These are phyloP conservation scores for Thielaviopsis ethacetica DNA, from an alignment of 2,329 filamentous ascomycete species.

Conservation along the genomic window DNA sequence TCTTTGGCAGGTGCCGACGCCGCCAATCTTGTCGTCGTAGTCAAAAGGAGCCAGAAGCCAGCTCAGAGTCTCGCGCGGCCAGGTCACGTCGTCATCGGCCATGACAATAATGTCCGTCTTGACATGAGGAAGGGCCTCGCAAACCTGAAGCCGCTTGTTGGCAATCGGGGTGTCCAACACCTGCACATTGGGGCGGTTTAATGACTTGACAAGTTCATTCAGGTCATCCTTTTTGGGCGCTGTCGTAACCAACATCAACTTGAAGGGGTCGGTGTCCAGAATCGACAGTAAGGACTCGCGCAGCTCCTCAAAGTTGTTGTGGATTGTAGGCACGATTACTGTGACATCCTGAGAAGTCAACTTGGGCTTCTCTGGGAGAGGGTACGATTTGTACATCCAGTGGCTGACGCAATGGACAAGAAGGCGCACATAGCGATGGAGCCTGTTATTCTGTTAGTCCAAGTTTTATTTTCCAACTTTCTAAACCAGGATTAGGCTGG, in stretches of 20 bases:
- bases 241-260: conserved; percentile 77
- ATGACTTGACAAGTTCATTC: conserved; percentile 44
- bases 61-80: conserved; percentile 69
- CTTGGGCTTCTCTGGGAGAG: conserved; percentile 64
- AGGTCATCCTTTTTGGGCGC: conserved; percentile 59
- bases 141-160: conserved; percentile 91
- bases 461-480: not conserved
- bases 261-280: conserved; percentile 48
- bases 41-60: conserved; percentile 94
- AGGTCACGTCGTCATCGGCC: conserved; percentile 90
- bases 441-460: conserved; percentile 29
- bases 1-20: conserved; percentile 82
- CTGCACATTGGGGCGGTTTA: conserved; percentile 45
- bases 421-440: conserved; percentile 75
- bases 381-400: conserved; percentile 73
- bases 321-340: conserved; percentile 84
- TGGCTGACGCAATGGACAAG: conserved; percentile 74
- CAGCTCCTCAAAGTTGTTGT: conserved; percentile 71
- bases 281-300: conserved; percentile 67
- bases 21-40: conserved; percentile 56
- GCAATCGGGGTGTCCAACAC: conserved; percentile 68
- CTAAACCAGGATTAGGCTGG: conserved; percentile 12
- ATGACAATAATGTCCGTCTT: conserved; percentile 74
- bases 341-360: conserved; percentile 75
- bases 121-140: conserved; percentile 74